A percentile compares a stretch with the other conserved stretches of the same genome.
Conservation (phyloP, 768 basidiomycete genomes). For the Pleurotus cornucopiae region DNA sequence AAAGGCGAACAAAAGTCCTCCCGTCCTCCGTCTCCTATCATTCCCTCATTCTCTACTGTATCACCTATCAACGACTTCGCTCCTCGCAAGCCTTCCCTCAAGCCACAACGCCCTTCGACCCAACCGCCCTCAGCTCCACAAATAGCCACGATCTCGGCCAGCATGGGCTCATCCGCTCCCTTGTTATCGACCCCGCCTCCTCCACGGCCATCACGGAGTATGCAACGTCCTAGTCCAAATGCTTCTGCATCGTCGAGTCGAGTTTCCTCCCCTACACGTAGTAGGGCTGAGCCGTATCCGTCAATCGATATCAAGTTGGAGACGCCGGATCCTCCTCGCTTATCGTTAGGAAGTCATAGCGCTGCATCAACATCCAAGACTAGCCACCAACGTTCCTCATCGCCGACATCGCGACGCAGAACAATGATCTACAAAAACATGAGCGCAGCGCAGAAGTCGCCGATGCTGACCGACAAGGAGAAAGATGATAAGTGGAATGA, state of each 20-base stretch:
- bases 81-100: constrained; percentile 13
- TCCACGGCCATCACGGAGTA: background rate
- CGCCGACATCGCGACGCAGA: constrained; percentile 18
- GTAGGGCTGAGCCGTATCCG: background rate
- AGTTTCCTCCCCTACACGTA: background rate
- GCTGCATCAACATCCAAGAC: constrained; percentile 11
- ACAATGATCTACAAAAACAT: constrained; percentile 48
- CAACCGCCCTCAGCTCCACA: constrained; percentile 10
- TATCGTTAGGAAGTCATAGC: constrained; percentile 2
- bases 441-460: constrained; percentile 23
- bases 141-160: constrained; percentile 1
- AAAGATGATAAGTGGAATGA: constrained; percentile 73
- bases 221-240: background rate
- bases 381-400: constrained; percentile 11
- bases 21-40: constrained; percentile 32
- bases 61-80: constrained; percentile 44
- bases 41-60: constrained; percentile 46
- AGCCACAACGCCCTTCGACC: constrained; percentile 8
- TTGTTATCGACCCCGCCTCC: background rate
- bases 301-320: background rate
- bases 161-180: background rate
- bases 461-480: constrained; percentile 57
- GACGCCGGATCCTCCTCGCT: background rate
- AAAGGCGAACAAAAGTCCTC: background rate
- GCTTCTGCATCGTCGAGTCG: background rate